Evolutionary conservation across 148 eudicot species (phyloP).

Genomic region (Vaccinium macrocarpon): DNA sequence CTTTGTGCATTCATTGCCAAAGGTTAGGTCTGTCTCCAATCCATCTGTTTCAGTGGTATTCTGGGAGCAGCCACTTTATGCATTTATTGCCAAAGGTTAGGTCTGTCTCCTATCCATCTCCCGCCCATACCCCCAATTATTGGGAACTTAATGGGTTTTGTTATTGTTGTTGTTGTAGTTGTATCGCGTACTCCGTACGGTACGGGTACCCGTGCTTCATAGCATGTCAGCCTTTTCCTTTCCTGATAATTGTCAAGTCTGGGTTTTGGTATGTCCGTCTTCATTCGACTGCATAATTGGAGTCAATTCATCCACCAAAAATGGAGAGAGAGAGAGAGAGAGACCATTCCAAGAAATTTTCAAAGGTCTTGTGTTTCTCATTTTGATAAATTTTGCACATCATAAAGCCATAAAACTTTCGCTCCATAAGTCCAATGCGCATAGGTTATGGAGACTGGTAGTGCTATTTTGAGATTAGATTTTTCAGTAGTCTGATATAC

Average conservation of each 20-base stretch:
- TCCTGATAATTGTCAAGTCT: conserved; percentile 4
- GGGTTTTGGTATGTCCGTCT: background rate
- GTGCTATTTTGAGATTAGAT: background rate
- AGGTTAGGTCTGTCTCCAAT: too few species aligned
- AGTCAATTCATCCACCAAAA: background rate
- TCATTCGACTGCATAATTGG: background rate
- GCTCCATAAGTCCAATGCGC: background rate
- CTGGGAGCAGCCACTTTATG: too few species aligned
- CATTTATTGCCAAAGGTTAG: too few species aligned
- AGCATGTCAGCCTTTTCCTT: background rate
- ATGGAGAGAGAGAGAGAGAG: background rate
- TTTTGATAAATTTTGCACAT: background rate
- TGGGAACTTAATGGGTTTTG: too few species aligned
- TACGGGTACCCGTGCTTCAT: too few species aligned
- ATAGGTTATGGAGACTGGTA: background rate
- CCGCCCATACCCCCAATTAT: too few species aligned
- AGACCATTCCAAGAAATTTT: background rate
- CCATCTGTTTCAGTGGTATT: too few species aligned
- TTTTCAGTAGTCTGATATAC: conserved; percentile 2
- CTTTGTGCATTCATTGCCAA: too few species aligned
- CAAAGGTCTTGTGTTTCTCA: background rate
- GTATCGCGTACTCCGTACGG: too few species aligned
- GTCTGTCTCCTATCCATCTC: too few species aligned
- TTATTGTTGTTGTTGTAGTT: too few species aligned
- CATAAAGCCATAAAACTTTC: background rate